Evolutionary conservation across 2,329 filamentous ascomycete genomes (phyloP).

Genomic region (Hypomyces rosellus): DNA sequence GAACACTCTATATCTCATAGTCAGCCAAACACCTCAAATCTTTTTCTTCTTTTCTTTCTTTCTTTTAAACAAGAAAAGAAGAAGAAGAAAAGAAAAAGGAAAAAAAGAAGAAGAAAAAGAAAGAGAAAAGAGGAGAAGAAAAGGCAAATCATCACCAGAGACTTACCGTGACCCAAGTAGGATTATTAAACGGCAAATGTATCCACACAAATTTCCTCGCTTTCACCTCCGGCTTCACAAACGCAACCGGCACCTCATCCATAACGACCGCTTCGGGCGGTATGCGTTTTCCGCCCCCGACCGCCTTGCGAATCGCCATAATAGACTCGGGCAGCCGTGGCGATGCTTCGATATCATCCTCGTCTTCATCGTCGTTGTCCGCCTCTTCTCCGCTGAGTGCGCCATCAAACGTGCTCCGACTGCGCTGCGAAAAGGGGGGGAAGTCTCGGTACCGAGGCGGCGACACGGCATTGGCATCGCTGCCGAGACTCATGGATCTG

Average conservation of each 20-base stretch:
- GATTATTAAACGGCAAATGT: constrained; percentile 51
- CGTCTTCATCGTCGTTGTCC: constrained; percentile 20
- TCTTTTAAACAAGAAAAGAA: no score
- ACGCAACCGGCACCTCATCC: constrained; percentile 24
- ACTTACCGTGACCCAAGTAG: constrained; percentile 50
- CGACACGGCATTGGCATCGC: constrained; percentile 14
- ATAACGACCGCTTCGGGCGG: constrained; percentile 23
- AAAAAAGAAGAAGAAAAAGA: not conserved
- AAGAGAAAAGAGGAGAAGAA: not conserved
- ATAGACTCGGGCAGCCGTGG: constrained; percentile 29
- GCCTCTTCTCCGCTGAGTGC: constrained; percentile 4
- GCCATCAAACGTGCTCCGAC: constrained; percentile 23
- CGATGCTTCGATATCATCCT: constrained; percentile 22
- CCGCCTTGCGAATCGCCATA: constrained; percentile 23
- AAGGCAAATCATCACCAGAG: not conserved
- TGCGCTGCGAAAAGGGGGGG: constrained; percentile 30
- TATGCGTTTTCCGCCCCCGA: constrained; percentile 15
- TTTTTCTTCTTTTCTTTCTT: no score
- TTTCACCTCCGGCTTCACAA: constrained; percentile 27
- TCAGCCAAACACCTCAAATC: not conserved
- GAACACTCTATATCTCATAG: constrained; percentile 29
- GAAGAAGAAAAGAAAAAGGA: not conserved
- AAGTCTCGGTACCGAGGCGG: constrained; percentile 30
- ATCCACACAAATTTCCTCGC: constrained; percentile 51
- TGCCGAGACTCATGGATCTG: constrained; percentile 30